Evolutionary conservation across 176 grass and related monocot genomes (phyloP), one percentile per base, ranked within the genome.

Genomic region (Oryza australiensis): DNA sequence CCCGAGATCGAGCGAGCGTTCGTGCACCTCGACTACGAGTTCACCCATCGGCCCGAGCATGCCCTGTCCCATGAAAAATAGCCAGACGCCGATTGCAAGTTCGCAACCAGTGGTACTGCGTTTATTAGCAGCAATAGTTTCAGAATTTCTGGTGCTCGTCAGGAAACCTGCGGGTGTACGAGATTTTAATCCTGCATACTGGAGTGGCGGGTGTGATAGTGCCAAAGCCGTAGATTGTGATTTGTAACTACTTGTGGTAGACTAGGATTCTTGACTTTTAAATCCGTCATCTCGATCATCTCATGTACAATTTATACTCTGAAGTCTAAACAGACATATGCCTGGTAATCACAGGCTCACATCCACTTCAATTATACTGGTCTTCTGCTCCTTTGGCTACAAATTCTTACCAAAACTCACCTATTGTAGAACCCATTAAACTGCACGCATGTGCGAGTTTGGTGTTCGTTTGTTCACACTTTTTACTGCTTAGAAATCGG

Each of bases 21-120:
- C 9, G 97, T 99, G 28, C 97, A 99, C 90, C 89, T 99, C 12
- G 97, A 96, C 81, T 96, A 99, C 33, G 97, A 99, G 83, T 95
- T 94, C 85, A 94, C 89, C 13, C 97, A 99, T 51, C 87, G 87
- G 23, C 97, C 97, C 4, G 93, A 99, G 79, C 97, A 96, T 20
- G 91, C 91, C 0, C 80, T 92, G 53, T 76, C 91, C 69, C 87
- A 92, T 40, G 92, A 99, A 29, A 86, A 79, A 23, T 99, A 93
- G 83, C 14, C 28, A 24, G 20, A 26, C 0, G 26, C 27, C n/a
- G 6, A 43, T 20, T 11, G 0, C 60, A 30, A 33, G 49, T 29
- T 37, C 4, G 49, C 37, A 40, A 16, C 29, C 32, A 12, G 16
- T 41, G 68, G 4, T 22, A 72, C 29, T 26, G 3, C 20, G 69